Conservation (phyloP, 768 basidiomycete species). For the Trametes maxima region DNA sequence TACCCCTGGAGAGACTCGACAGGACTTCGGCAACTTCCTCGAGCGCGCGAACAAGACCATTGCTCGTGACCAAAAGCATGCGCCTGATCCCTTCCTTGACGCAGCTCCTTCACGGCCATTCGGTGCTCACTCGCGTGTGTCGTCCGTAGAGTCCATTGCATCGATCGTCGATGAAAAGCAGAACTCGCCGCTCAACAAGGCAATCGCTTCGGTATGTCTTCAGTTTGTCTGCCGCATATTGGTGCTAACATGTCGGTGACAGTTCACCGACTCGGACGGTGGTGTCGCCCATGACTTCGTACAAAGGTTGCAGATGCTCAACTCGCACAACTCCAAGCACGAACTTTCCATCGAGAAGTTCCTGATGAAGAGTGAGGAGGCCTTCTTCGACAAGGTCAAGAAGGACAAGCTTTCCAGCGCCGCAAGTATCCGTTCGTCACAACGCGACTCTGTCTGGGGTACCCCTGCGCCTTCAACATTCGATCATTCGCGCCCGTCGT, state of each 20-base stretch:
- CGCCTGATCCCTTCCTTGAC: constrained; percentile 88
- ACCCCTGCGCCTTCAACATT: constrained; percentile 59
- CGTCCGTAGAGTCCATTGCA: constrained; percentile 89
- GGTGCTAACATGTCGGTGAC: constrained; percentile 1
- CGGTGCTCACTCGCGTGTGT: constrained; percentile 74
- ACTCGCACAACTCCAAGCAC: constrained; percentile 85
- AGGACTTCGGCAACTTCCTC: constrained; percentile 75
- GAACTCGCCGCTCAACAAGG: constrained; percentile 91
- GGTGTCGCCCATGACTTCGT: constrained; percentile 91
- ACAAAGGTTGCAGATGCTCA: constrained; percentile 75
- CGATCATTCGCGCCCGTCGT: constrained; percentile 71
- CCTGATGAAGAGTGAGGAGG: constrained; percentile 88
- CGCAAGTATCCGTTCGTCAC: constrained; percentile 75
- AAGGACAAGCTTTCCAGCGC: constrained; percentile 87
- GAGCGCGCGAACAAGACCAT: constrained; percentile 85
- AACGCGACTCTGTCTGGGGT: constrained; percentile 83
- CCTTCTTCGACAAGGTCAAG: constrained; percentile 88
- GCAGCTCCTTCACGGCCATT: constrained; percentile 73
- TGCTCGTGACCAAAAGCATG: constrained; percentile 73
- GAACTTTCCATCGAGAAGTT: constrained; percentile 93
- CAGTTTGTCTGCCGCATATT: neutral
- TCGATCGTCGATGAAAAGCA: constrained; percentile 91
- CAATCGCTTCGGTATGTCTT: constrained; percentile 75
- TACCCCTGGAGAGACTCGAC: constrained; percentile 29
- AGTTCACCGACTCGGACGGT: constrained; percentile 95